Evolutionary conservation across 192 early-diverging fungal genomes (phyloP), one percentile per base, ranked within the genome.

Genomic region (Coemansia sp.): DNA sequence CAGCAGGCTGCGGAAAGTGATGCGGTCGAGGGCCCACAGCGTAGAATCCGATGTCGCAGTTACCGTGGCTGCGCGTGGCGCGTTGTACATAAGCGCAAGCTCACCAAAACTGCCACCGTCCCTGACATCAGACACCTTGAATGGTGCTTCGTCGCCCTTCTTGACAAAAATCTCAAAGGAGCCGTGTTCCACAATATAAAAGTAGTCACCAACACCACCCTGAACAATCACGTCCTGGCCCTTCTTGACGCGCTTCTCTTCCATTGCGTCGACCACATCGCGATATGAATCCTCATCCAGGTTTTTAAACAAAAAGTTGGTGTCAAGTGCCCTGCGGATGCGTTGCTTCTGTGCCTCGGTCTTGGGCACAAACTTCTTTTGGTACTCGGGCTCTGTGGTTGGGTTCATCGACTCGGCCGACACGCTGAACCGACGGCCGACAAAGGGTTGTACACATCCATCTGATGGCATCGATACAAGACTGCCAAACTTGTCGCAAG

Each of bases 31-130:
- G 3, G 97, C 97, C 97, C 97, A 99, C 59, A 99, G 84, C 23
- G 94, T 89, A 19, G 88, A 82, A 52, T 92, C 87, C 6, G 87
- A 86, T 0, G 94, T 97, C 1, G 94, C 90, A 5, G 85, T 83
- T n/a, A 99, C 91, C 0, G 95, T 97, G 24, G 97, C 97, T 0
- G 97, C 97, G 39, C 97, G 88, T 14, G 97, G 97, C 9, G 95
- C 95, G 70, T 98, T 98, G 82, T 99, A 99, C 97, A 99, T 99
- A 10, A 99, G 86, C 39, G 97, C 97, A 56, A 99, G 86, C 82
- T 99, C 95, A 61, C 97, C 97, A 91, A 99, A 99, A 72, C 89
- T 91, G 54, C 94, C 95, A 50, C 92, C 89, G 7, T 91, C 84
- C 6, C 79, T 90, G 68, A 95, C 96, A 51, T 86, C 83, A 54